Evolutionary conservation across 257 asterid genomes (phyloP), one percentile per base, ranked within the genome.

Genomic region (Capsicum rhomboideum): DNA sequence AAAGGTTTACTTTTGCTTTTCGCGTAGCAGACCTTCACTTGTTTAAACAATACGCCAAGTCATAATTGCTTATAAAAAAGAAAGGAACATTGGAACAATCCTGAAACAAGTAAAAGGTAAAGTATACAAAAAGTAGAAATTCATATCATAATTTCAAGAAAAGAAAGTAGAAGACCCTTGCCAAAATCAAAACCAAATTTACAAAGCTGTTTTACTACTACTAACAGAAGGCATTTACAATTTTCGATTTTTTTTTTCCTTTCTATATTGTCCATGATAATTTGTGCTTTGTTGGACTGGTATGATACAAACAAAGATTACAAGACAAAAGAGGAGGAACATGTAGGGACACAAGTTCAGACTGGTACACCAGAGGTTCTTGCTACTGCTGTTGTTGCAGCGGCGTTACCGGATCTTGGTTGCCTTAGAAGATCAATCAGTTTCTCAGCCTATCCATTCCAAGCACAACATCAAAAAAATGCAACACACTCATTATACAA

Each of bases 381-480:
- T 84, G 78, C 79, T 53, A 92, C 91, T 88, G 90, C 84, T 88
- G 90, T 84, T 81, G 81, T 71, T 58, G 93, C 93, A 90, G 90
- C 94, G 90, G 64, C 83, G 86, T 89, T 90, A 84, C 87, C 88
- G 91, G 98, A 90, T 92, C 97, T 95, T 69, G 98, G 96, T 85
- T 91, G 98, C 94, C 98, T 89, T 86, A 95, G 92, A 82, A 95
- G 91, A 89, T 90, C 94, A 80, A 93, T 91, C 87, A 95, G 92
- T 87, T 91, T 86, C 85, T 93, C 99, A 16, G 97, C 97, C 99
- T 95, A 97, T 90, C 90, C 92, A n/a, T n/a, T n/a, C 14, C 84
- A 83, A 78, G 72, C 1, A 67, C 83, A 59, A 78, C 42, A 67
- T 37, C 28, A 78, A 80, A 82, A 58, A 61, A 61, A 58, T 58